These are phyloP conservation scores for Globisporangium paroecandrum DNA, from an alignment of 352 stramenopile genomes.

Conservation along the genomic window DNA sequence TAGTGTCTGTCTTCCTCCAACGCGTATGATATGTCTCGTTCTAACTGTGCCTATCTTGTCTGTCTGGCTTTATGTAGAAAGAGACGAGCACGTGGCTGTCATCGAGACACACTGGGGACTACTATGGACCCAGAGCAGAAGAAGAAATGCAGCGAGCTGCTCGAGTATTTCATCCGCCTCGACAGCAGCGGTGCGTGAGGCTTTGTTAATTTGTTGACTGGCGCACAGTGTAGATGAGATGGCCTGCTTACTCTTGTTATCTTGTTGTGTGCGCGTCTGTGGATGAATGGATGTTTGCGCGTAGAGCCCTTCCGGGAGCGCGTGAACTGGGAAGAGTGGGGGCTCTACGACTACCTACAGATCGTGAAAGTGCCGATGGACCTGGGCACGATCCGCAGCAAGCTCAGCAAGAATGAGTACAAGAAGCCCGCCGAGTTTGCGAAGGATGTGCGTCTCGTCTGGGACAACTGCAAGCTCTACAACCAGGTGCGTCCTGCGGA, in stretches of 20 bases:
- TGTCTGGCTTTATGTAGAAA: background rate
- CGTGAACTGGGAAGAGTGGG: conserved; percentile 89
- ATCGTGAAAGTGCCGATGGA: conserved; percentile 92
- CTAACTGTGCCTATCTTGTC: background rate
- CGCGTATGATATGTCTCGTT: background rate
- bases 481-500: conserved; percentile 38
- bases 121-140: conserved; percentile 74
- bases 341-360: conserved; percentile 88
- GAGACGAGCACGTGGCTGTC: background rate
- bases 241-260: background rate
- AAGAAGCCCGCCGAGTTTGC: conserved; percentile 83
- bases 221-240: conserved; percentile 4
- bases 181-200: conserved; percentile 53
- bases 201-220: background rate
- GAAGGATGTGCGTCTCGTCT: conserved; percentile 80
- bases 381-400: conserved; percentile 82
- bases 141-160: conserved; percentile 77
- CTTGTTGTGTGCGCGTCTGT: background rate
- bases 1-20: background rate
- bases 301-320: conserved; percentile 81
- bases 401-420: conserved; percentile 81
- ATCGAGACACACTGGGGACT: background rate
- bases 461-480: conserved; percentile 86
- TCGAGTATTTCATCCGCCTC: conserved; percentile 82
- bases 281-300: background rate